These are phyloP conservation scores for Bifiguratus adelaidae DNA, from an alignment of 192 early-diverging fungal genomes.

Conservation along the genomic window DNA sequence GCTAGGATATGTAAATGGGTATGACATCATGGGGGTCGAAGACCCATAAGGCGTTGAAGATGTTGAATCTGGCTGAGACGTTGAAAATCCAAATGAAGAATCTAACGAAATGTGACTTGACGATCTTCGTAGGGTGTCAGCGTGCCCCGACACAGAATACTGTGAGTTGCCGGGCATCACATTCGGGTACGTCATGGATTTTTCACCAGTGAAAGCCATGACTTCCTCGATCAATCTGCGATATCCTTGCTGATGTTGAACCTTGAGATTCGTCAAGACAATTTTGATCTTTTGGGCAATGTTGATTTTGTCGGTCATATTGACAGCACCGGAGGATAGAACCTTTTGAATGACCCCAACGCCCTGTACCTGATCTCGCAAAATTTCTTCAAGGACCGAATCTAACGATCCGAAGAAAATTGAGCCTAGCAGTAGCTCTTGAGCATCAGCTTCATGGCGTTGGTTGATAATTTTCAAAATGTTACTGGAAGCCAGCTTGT, in stretches of 20 bases:
- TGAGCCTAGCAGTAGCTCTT: constrained; percentile 69
- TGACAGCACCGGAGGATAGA: constrained; percentile 67
- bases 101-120: too few relatives aligned
- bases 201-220: constrained; percentile 26
- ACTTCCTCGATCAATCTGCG: constrained; percentile 75
- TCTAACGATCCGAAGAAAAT: constrained; percentile 67
- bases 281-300: constrained; percentile 66
- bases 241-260: constrained; percentile 65
- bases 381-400: constrained; percentile 54
- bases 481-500: constrained; percentile 82
- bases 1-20: too few relatives aligned
- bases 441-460: constrained; percentile 78
- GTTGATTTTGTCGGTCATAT: constrained; percentile 60
- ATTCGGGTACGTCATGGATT: too few relatives aligned
- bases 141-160: too few relatives aligned
- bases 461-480: constrained; percentile 90
- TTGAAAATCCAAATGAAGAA: too few relatives aligned
- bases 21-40: too few relatives aligned
- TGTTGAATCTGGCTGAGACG: too few relatives aligned
- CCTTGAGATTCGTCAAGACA: constrained; percentile 42
- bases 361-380: constrained; percentile 78
- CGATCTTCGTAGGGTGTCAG: too few relatives aligned
- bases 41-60: too few relatives aligned
- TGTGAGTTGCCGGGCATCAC: too few relatives aligned
- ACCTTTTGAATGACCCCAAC: constrained; percentile 84